Evolutionary conservation across 2,329 filamentous ascomycete species (phyloP).

Genomic region (Stemphylium lycopersici): DNA sequence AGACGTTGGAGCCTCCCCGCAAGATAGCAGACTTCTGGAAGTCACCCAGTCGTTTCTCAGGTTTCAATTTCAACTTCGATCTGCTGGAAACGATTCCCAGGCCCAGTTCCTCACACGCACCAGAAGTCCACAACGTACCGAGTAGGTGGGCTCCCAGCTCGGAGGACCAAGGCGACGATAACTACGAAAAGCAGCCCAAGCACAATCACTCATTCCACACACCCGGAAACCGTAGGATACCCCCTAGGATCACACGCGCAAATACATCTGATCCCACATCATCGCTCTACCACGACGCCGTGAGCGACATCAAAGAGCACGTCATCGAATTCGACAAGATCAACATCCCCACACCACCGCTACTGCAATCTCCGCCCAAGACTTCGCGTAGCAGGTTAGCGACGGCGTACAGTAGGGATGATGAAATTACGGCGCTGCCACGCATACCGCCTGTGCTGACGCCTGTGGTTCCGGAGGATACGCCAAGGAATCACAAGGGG

Average conservation of each 20-base stretch:
- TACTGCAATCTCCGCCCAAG: slow-evolving; percentile 32
- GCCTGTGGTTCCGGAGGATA: neutral
- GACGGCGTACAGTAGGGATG: slow-evolving; percentile 11
- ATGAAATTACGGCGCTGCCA: slow-evolving; percentile 27
- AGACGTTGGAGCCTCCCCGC: slow-evolving; percentile 34
- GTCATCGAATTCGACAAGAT: slow-evolving; percentile 31
- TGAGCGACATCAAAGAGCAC: slow-evolving; percentile 34
- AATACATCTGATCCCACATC: slow-evolving; percentile 7
- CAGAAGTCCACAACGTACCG: slow-evolving; percentile 29
- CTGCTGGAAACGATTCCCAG: slow-evolving; percentile 9
- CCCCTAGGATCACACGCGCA: slow-evolving; percentile 8
- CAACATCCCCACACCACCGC: slow-evolving; percentile 25
- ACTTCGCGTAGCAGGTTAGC: slow-evolving; percentile 17
- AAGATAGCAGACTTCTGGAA: slow-evolving; percentile 35
- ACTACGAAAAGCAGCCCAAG: slow-evolving; percentile 12
- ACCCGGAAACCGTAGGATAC: neutral
- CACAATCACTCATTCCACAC: neutral
- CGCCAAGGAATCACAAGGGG: slow-evolving; percentile 24
- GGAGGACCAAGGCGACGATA: too few relatives aligned
- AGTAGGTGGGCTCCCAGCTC: neutral
- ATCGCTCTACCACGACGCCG: slow-evolving; percentile 10
- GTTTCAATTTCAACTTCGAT: slow-evolving; percentile 36
- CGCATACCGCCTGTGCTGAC: slow-evolving; percentile 2
- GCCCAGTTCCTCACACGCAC: slow-evolving; percentile 13
- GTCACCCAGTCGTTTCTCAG: slow-evolving; percentile 33